Percentiles rank a stretch among this genome's conserved stretches.
Conservation (phyloP, 228 moss, liverwort and hornwort species). For the Sphagnum fallax region DNA sequence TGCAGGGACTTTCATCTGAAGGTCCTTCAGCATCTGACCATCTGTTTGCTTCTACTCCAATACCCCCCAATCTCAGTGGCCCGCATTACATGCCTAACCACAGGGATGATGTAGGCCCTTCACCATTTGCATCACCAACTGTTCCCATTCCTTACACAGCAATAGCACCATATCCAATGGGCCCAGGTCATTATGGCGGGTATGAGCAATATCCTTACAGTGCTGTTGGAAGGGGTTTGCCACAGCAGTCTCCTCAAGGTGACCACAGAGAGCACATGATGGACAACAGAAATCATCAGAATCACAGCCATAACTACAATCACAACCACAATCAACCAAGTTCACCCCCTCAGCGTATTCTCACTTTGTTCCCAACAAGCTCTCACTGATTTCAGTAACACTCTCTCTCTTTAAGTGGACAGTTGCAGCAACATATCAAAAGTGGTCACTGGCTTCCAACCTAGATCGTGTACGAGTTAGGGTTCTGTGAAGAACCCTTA, state of each 20-base stretch:
- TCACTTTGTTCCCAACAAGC: conserved; percentile 78
- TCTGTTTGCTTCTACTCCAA: conserved; percentile 76
- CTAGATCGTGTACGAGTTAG: no score
- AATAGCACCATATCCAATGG: conserved; percentile 33
- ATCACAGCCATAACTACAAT: conserved; percentile 22
- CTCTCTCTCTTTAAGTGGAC: no score
- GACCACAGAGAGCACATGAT: conserved; percentile 64
- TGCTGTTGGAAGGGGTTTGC: conserved; percentile 35
- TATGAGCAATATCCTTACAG: conserved; percentile 69
- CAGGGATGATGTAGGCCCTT: conserved; percentile 49
- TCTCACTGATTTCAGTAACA: conserved; percentile 19
- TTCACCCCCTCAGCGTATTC: conserved; percentile 78
- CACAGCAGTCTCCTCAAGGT: conserved; percentile 47
- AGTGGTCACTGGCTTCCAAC: no score
- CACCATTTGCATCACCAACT: conserved; percentile 43
- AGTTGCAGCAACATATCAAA: no score
- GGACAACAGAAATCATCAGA: conserved; percentile 29
- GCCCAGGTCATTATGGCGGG: conserved; percentile 48
- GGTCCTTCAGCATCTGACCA: conserved; percentile 75
- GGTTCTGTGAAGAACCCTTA: no score
- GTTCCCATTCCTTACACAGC: conserved; percentile 52
- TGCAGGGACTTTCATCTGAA: conserved; percentile 83
- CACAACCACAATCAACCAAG: conserved; percentile 30
- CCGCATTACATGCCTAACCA: conserved; percentile 70
- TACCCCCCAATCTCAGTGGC: conserved; percentile 66